These are phyloP conservation scores for Periconia sp. DNA, from an alignment of 2,329 filamentous ascomycete species.

Conservation along the genomic window DNA sequence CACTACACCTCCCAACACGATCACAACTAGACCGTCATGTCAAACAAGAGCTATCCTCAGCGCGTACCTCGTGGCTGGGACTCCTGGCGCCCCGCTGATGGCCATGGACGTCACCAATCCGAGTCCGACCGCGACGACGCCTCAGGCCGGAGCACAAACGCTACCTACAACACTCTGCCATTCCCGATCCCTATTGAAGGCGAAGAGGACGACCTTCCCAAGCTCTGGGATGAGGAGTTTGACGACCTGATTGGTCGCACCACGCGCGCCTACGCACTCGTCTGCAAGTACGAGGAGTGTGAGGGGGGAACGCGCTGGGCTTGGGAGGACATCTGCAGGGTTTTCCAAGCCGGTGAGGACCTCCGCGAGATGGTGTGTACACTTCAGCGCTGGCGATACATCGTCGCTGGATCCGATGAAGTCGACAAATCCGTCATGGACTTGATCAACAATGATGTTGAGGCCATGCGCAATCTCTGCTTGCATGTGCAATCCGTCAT, in stretches of 20 bases:
- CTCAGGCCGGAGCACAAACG: no score
- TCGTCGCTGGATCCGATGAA: not conserved
- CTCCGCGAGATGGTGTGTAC: constrained; percentile 3
- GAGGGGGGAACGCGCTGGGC: constrained; percentile 25
- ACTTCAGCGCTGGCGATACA: not conserved
- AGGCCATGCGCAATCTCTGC: constrained; percentile 1
- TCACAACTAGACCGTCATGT: not conserved
- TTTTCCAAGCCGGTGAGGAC: constrained; percentile 15
- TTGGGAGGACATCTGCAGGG: constrained; percentile 10
- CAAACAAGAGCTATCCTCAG: not conserved
- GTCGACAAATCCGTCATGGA: not conserved
- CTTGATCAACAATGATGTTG: not conserved
- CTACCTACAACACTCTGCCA: no score
- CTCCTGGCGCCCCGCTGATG: not conserved
- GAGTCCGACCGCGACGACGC: not conserved
- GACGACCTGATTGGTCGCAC: constrained; percentile 22
- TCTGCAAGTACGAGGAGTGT: constrained; percentile 21
- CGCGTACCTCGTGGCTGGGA: not conserved
- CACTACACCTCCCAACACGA: no score
- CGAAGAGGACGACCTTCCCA: constrained; percentile 1
- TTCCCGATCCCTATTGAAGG: no score
- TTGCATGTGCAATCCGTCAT: constrained; percentile 1
- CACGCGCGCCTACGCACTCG: constrained; percentile 23
- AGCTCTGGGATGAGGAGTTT: constrained; percentile 13
- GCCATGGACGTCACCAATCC: not conserved